Evolutionary conservation across 495 filamentous ascomycete genomes (phyloP).

Genomic region (Penicillium coffeae): DNA sequence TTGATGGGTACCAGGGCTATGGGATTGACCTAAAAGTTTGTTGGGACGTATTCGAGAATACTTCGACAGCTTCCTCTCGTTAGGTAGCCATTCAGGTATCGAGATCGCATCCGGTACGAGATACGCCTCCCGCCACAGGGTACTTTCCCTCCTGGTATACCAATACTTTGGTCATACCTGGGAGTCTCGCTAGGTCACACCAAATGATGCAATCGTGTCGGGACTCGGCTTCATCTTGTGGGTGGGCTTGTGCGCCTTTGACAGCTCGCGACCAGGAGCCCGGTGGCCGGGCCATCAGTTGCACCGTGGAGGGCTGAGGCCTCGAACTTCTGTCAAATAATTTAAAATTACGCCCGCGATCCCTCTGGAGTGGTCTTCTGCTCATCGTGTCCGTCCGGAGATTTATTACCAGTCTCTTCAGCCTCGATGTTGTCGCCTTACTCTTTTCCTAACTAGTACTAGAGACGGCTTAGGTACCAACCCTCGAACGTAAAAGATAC

Average conservation of each 20-base stretch:
- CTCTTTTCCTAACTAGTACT: background rate
- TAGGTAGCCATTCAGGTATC: background rate
- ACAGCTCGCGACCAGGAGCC: constrained; percentile 14
- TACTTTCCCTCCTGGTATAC: background rate
- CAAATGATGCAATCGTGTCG: constrained; percentile 12
- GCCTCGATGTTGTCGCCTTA: background rate
- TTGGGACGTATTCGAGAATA: background rate
- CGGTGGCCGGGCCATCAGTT: constrained; percentile 13
- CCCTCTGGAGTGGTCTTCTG: too few relatives aligned
- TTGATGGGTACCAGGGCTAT: background rate
- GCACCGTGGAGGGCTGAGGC: constrained; percentile 9
- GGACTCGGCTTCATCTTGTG: constrained; percentile 14
- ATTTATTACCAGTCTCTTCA: background rate
- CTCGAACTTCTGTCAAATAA: background rate
- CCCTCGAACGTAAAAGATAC: background rate
- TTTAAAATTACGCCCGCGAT: too few relatives aligned
- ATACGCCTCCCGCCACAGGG: background rate
- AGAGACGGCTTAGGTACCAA: background rate
- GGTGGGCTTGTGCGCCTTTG: constrained; percentile 8
- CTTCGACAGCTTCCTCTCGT: background rate
- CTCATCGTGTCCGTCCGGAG: too few relatives aligned
- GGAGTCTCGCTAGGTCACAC: background rate
- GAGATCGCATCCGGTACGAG: background rate
- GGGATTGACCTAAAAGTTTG: background rate
- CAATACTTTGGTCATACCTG: background rate